Evolutionary conservation across 805 yeast genomes (phyloP).

Genomic region (Teunomyces atbi): DNA sequence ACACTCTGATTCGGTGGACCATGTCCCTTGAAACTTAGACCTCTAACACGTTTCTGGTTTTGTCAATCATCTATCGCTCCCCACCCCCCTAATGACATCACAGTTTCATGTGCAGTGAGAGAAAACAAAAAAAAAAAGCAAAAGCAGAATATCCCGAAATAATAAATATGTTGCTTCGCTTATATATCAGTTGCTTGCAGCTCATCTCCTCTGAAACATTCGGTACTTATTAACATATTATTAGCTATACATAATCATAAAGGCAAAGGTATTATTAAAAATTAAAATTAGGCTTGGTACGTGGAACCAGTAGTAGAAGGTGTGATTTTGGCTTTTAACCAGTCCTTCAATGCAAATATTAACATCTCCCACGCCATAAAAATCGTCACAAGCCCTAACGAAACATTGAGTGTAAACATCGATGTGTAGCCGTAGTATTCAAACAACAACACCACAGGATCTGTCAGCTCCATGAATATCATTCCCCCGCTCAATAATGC

Average conservation of each 20-base stretch:
- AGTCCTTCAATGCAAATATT: constrained; percentile 60
- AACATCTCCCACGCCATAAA: constrained; percentile 87
- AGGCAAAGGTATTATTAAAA: neutral
- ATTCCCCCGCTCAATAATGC: constrained; percentile 84
- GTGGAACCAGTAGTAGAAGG: neutral
- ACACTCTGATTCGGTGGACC: too few species aligned
- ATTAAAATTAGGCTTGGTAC: neutral
- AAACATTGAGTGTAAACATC: constrained; percentile 88
- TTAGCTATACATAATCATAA: neutral
- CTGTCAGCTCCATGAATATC: constrained; percentile 89
- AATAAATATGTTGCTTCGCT: neutral
- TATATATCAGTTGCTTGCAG: neutral
- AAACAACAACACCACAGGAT: constrained; percentile 77
- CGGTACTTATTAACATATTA: neutral
- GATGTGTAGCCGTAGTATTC: constrained; percentile 79
- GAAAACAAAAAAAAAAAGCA: too few species aligned
- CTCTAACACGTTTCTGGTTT: too few species aligned
- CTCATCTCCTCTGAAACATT: too few species aligned
- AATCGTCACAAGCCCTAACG: constrained; percentile 74
- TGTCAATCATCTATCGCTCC: too few species aligned
- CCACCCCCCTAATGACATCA: neutral
- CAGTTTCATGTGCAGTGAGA: neutral
- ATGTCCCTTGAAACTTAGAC: too few species aligned
- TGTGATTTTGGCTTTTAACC: constrained; percentile 27
- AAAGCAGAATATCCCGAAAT: too few species aligned